Base-by-base conservation (phyloP, 176 grass and related monocot genomes). In the Puya raimondii region DNA sequence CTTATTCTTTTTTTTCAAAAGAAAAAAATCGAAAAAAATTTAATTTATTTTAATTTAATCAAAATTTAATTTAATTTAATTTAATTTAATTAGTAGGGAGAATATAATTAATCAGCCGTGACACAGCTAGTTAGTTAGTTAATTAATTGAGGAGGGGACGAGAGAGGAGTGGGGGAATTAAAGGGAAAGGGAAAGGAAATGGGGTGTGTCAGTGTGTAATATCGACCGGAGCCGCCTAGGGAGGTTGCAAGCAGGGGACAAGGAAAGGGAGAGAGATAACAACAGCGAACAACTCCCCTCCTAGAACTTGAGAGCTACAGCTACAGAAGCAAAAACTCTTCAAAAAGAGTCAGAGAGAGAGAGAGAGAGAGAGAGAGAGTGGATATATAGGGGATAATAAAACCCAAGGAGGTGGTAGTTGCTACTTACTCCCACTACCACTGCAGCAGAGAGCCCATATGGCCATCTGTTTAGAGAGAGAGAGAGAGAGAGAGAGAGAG, bases 211-310 rank as follows among this genome's bases (percentile, higher is more conserved):
- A 42, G 33, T 42, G 33, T 5, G 33, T 42, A 42, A 42, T 42
- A 42, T 42, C 33, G 33, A 42, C 33, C 33, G 33, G 33, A 80
- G 82, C 64, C 70, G 80, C 82, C 79, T 66, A 75, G 71, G 68
- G 51, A 70, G 80, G 82, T 27, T 85, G 79, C 78, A 82, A 57
- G 72, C 76, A 74, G 72, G 87, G 87, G 87, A 84, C 81, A 86
- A 68, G 73, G 83, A 83, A 78, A 87, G 80, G 78, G 80, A 80
- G 15, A 20, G 79, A 81, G 84, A 87, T 79, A 72, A 81, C 78
- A 78, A 78, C 57, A 76, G 77, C 18, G 23, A 49, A 70, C 49
- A 70, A 70, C 49, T 50, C 67, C 49, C 20, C 63, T 47, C 48
- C 22, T 12, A 58, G 74, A 53, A 59, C 13, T n/a, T 17, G 25